Evolutionary conservation across 306 rosid species (phyloP), one percentile per base, ranked within the genome.

Genomic region (cucumber (Cucumis sativus)): DNA sequence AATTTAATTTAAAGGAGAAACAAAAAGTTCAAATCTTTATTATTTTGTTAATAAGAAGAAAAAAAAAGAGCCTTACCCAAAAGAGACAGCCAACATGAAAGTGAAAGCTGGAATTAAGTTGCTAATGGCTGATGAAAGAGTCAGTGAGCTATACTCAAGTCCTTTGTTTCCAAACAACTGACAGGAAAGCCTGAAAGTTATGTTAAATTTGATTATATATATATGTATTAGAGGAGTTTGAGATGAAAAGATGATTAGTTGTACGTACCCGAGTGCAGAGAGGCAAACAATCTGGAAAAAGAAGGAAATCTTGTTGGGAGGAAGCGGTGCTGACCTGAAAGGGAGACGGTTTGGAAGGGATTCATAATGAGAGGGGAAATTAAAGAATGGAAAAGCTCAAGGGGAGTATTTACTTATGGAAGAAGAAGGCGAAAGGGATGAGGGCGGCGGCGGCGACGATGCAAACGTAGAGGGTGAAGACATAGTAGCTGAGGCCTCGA

Each of bases 101-200:
- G 96, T 88, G 75, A 89, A 89, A 59, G 87, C 94, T 30, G 98
- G 98, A 70, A 88, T 33, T n/a, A 89, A 91, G 81, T 92, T 92
- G 80, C 91, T 93, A 86, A 92, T 80, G 74, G 92, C 88, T 0
- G 98, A 85, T 58, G 90, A 82, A 60, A 90, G 94, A 64, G 94
- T 89, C 9, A 96, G 87, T 54, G 94, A 86, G 83, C 94, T 87
- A 58, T 83, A 93, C 25, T 90, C 77, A 64, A 92, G 84, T 77
- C 98, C 96, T 56, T 92, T 89, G 69, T 90, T 89, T 54, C 94
- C 90, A 82, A 85, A 75, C 23, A 83, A 83, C 86, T 89, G 96
- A 5, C 74, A 67, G 0, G 35, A 40, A 40, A 39, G 33, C 5
- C 74, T 67, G 52, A 0, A 0, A 3, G 52, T 47, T 47, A 47